Evolutionary conservation across 2,329 filamentous ascomycete genomes (phyloP), one percentile per base, ranked within the genome.

Genomic region (Amylocarpus encephaloides): DNA sequence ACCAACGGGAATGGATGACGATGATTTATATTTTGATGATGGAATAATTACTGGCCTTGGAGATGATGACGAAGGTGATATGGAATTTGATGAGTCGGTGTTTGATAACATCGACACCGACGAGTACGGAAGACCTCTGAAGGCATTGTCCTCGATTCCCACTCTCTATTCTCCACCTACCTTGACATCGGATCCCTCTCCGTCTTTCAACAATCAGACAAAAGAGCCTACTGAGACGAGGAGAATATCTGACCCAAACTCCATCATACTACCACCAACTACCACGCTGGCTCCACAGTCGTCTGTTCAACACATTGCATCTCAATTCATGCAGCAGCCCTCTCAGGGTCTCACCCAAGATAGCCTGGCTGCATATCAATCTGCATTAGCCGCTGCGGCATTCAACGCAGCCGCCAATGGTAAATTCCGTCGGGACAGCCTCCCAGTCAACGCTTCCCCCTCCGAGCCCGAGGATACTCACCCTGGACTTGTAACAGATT

Each of bases 381-480:
- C 85, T 46, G 89, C 90, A 1, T 74, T 97, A 4, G 89, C 88
- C 1, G 84, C 86, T 42, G 92, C 90, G 6, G 86, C 89, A 9
- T 83, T 85, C 54, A 77, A 85, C 63, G 89, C 90, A 5, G 85
- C 82, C 18, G 81, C 81, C 1, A 84, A 83, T 34, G 88, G 88
- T 2, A 84, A 87, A 50, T 92, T 95, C 59, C 73, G 79, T 13
- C 77, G 88, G 12, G 76, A 79, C 11, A 62, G 58, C 40, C 54
- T 46, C 12, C 49, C 51, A 33, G 48, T 54, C 13, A 33, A 56
- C 10, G 59, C 59, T 39, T 57, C 52, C 12, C 51, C 50, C 12
- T 60, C 56, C 10, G 62, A 60, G 33, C 57, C 55, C 40, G 62
- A 66, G 46, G 66, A 65, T 13, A 58, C 63, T 1, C 64, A 65